Evolutionary conservation across 441 rosid species (phyloP).

Genomic region (Eruca vesicaria): DNA sequence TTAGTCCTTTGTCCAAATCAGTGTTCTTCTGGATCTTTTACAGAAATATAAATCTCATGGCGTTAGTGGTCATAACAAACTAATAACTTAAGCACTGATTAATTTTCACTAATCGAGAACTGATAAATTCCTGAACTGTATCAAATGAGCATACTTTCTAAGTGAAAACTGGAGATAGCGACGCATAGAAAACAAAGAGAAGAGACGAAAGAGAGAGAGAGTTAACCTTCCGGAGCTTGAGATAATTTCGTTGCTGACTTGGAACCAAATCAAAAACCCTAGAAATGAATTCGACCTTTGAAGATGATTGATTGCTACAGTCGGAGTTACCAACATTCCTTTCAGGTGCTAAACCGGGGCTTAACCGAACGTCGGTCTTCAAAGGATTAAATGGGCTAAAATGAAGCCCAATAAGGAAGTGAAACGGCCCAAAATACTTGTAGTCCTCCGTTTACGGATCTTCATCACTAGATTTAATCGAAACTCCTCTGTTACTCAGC

Average conservation of each 20-base stretch:
- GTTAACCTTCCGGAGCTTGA: conserved; percentile 23
- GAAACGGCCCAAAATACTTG: conserved; percentile 14
- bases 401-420: conserved; percentile 16
- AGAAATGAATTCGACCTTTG: conserved; percentile 34
- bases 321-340: background rate
- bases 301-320: conserved; percentile 35
- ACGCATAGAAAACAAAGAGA: background rate
- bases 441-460: background rate
- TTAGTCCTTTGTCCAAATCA: conserved; percentile 2
- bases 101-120: background rate
- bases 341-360: conserved; percentile 21
- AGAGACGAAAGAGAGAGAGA: background rate
- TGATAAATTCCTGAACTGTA: conserved; percentile 5
- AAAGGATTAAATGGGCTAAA: background rate
- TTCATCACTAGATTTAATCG: conserved; percentile 2
- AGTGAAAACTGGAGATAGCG: conserved; percentile 16
- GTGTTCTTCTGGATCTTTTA: conserved; percentile 6
- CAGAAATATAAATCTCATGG: background rate
- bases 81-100: background rate
- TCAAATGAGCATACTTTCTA: conserved; percentile 5
- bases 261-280: conserved; percentile 36
- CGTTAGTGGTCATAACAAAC: background rate
- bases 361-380: conserved; percentile 19
- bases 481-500: background rate
- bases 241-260: conserved; percentile 22